phyloP scores from a whole-genome alignment of 106 monocot species.

The Dendrobium huoshanense region DNA sequence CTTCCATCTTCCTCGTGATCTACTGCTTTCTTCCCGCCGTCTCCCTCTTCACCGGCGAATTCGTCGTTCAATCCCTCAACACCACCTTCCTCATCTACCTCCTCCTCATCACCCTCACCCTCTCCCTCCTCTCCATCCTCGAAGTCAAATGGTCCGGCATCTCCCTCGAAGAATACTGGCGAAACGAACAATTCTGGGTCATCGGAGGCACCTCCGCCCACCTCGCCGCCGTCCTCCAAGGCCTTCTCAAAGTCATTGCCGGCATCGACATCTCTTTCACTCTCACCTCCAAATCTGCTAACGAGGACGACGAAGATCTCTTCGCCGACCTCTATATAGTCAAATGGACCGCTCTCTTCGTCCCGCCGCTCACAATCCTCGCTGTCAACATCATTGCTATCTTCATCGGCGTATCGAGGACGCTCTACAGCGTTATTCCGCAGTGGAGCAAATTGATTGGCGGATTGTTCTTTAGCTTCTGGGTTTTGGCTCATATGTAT shows the following conservation, averaged over 20 bases:
- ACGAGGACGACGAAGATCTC: conserved; percentile 5
- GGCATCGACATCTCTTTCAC: conserved; percentile 12
- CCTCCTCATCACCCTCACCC: conserved; percentile 67
- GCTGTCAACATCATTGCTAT: conserved; percentile 8
- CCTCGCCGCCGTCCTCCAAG: conserved; percentile 72
- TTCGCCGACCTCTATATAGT: conserved; percentile 6
- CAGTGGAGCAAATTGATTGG: conserved; percentile 14
- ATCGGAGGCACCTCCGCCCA: conserved; percentile 91
- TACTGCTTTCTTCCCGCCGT: conserved; percentile 89
- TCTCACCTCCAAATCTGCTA: conserved; percentile 6
- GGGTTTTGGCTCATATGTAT: conserved; percentile 11
- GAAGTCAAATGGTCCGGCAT: conserved; percentile 92
- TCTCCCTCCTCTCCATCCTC: conserved; percentile 61
- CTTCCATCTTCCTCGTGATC: conserved; percentile 75
- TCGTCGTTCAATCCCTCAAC: conserved; percentile 71
- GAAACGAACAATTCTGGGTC: conserved; percentile 94
- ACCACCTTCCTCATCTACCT: conserved; percentile 75
- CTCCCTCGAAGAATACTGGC: conserved; percentile 78
- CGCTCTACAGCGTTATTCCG: conserved; percentile 6
- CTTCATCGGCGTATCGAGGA: conserved; percentile 6
- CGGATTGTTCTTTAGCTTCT: conserved; percentile 14
- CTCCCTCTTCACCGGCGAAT: conserved; percentile 78
- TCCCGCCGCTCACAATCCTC: conserved; percentile 11
- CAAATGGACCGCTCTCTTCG: conserved; percentile 8
- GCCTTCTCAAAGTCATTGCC: conserved; percentile 13